Conservation (phyloP, 2,329 filamentous ascomycete genomes). For the Colletotrichum simmondsii region DNA sequence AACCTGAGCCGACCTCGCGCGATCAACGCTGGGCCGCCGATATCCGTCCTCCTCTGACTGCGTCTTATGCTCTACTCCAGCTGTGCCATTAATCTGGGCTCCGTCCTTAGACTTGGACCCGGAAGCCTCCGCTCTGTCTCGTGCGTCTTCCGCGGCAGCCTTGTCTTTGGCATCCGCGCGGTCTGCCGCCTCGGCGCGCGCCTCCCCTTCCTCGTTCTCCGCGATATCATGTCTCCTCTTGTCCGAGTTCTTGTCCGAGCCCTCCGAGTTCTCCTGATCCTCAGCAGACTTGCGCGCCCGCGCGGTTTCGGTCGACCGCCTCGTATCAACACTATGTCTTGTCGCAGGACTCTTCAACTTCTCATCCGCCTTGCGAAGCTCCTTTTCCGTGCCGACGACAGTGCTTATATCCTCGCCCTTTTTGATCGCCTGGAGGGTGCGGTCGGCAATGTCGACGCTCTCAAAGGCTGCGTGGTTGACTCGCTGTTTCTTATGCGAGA, state of each 20-base stretch:
- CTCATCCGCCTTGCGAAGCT: slow-evolving; percentile 36
- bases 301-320: slow-evolving; percentile 6
- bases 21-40: slow-evolving; percentile 17
- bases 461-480: slow-evolving; percentile 59
- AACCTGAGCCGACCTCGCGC: slow-evolving; percentile 5
- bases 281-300: slow-evolving; percentile 11
- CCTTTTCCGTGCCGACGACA: slow-evolving; percentile 41
- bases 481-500: slow-evolving; percentile 47
- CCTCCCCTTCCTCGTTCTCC: slow-evolving; percentile 22
- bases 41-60: neutral
- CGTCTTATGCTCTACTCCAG: neutral
- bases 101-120: neutral
- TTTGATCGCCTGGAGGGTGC: slow-evolving; percentile 56
- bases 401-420: slow-evolving; percentile 54
- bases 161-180: neutral
- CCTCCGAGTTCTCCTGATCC: neutral
- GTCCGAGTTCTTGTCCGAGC: neutral
- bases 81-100: neutral
- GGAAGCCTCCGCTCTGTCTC: neutral
- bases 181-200: slow-evolving; percentile 5
- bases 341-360: slow-evolving; percentile 30
- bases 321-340: slow-evolving; percentile 25
- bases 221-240: neutral
- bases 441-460: slow-evolving; percentile 58
- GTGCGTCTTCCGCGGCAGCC: neutral